A percentile compares a stretch with the other conserved stretches of the same genome.
These are phyloP conservation scores for Striga asiatica DNA, from an alignment of 257 asterid species.

Conservation along the genomic window DNA sequence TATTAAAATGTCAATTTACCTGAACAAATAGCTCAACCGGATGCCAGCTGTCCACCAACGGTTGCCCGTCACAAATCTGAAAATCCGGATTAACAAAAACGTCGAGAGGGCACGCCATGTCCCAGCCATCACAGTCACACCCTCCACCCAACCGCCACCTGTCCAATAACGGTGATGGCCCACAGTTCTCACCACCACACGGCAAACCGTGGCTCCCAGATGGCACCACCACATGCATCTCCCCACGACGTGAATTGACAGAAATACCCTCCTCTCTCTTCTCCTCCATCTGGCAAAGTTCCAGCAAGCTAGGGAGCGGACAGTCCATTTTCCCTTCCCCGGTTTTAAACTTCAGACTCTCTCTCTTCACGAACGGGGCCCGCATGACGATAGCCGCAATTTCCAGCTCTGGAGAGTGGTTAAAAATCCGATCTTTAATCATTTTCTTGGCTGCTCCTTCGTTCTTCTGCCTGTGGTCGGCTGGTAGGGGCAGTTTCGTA, in stretches of 20 bases:
- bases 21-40: slow-evolving; percentile 54
- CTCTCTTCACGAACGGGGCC: slow-evolving; percentile 65
- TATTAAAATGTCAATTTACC: too few relatives aligned
- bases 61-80: slow-evolving; percentile 27
- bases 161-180: slow-evolving; percentile 71
- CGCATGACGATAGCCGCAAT: slow-evolving; percentile 59
- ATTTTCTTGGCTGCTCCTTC: too few relatives aligned
- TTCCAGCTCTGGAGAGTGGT: slow-evolving; percentile 42
- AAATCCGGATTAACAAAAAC: slow-evolving; percentile 38
- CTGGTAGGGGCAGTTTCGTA: too few relatives aligned
- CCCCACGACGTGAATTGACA: slow-evolving; percentile 20
- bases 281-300: slow-evolving; percentile 27
- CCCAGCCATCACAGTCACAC: slow-evolving; percentile 99
- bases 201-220: slow-evolving; percentile 77
- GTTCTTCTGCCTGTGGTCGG: too few relatives aligned
- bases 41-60: slow-evolving; percentile 26
- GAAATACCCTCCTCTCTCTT: slow-evolving; percentile 15
- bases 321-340: slow-evolving; percentile 31
- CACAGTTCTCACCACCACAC: slow-evolving; percentile 32
- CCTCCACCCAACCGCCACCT: slow-evolving; percentile 93
- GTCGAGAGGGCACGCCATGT: slow-evolving; percentile 77
- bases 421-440: slow-evolving; percentile 16
- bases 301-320: too few relatives aligned
- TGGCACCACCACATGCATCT: slow-evolving; percentile 72
- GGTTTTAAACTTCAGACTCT: slow-evolving; percentile 45